phyloP scores from a whole-genome alignment of 1,139 yeast species.

The Komagataea norvegica region DNA sequence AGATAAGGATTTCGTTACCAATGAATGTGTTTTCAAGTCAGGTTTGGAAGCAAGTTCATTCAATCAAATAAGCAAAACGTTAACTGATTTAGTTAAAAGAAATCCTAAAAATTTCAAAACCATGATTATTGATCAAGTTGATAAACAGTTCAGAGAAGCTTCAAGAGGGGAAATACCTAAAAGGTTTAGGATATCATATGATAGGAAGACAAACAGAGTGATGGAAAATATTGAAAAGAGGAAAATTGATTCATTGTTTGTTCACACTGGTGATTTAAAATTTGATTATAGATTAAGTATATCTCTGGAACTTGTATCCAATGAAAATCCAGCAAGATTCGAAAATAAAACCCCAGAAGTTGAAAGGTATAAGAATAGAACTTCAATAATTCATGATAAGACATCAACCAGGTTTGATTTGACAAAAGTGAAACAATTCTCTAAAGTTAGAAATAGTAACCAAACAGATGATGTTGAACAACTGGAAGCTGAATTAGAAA shows the following conservation, averaged over 20 bases:
- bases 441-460: slow-evolving; percentile 40
- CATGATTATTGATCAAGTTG: slow-evolving; percentile 35
- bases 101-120: slow-evolving; percentile 37
- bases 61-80: slow-evolving; percentile 51
- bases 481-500: slow-evolving; percentile 67
- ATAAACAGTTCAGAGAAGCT: slow-evolving; percentile 36
- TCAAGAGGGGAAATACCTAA: slow-evolving; percentile 51
- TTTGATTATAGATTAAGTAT: slow-evolving; percentile 74
- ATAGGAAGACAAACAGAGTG: slow-evolving; percentile 60
- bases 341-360: slow-evolving; percentile 44
- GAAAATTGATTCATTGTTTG: slow-evolving; percentile 63
- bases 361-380: slow-evolving; percentile 60
- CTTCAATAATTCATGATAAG: slow-evolving; percentile 59
- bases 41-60: slow-evolving; percentile 69
- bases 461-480: slow-evolving; percentile 29
- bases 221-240: slow-evolving; percentile 67
- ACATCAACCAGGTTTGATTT: slow-evolving; percentile 69
- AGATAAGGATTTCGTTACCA: slow-evolving; percentile 43
- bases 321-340: slow-evolving; percentile 51
- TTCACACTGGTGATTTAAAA: slow-evolving; percentile 72
- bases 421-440: slow-evolving; percentile 54
- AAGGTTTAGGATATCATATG: slow-evolving; percentile 60
- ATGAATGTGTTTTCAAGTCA: slow-evolving; percentile 60
- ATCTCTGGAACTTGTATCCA: slow-evolving; percentile 70
- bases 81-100: slow-evolving; percentile 50